A percentile compares a stretch with the other conserved stretches of the same genome.
These are phyloP conservation scores for Peltaster fructicola DNA, from an alignment of 2,329 filamentous ascomycete species.

Conservation along the genomic window DNA sequence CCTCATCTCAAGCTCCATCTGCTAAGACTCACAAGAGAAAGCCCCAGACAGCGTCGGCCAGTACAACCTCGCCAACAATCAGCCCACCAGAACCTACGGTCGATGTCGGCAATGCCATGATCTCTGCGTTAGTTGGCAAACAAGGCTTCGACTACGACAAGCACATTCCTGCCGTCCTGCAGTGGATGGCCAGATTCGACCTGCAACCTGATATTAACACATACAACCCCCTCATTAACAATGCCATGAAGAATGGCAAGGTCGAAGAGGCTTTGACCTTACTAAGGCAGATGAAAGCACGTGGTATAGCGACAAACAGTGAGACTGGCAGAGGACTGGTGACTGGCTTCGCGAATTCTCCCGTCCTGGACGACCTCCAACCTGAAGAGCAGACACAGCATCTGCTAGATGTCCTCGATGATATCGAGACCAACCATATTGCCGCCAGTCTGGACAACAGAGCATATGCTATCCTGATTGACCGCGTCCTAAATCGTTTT, in stretches of 20 bases:
- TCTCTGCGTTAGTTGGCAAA: slow-evolving; percentile 42
- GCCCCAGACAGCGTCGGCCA: no score
- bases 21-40: no score
- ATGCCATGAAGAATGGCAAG: slow-evolving; percentile 13
- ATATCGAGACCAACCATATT: slow-evolving; percentile 37
- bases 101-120: slow-evolving; percentile 54
- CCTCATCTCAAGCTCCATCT: no score
- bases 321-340: slow-evolving; percentile 59
- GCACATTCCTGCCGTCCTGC: slow-evolving; percentile 37
- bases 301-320: slow-evolving; percentile 29
- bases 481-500: slow-evolving; percentile 38
- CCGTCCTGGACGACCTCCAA: slow-evolving; percentile 23
- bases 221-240: slow-evolving; percentile 18
- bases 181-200: slow-evolving; percentile 22
- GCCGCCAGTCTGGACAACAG: slow-evolving; percentile 40
- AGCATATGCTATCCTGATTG: slow-evolving; percentile 53
- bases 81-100: no score
- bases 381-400: slow-evolving; percentile 33
- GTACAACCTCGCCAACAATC: no score
- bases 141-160: slow-evolving; percentile 29
- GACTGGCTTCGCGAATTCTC: slow-evolving; percentile 37
- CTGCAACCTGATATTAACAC: slow-evolving; percentile 18
- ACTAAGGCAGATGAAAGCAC: slow-evolving; percentile 24
- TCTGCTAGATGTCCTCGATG: slow-evolving; percentile 36
- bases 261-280: slow-evolving; percentile 19